Evolutionary conservation across 83 land plant genomes (phyloP).

Genomic region (Isoetes engelmannii): DNA sequence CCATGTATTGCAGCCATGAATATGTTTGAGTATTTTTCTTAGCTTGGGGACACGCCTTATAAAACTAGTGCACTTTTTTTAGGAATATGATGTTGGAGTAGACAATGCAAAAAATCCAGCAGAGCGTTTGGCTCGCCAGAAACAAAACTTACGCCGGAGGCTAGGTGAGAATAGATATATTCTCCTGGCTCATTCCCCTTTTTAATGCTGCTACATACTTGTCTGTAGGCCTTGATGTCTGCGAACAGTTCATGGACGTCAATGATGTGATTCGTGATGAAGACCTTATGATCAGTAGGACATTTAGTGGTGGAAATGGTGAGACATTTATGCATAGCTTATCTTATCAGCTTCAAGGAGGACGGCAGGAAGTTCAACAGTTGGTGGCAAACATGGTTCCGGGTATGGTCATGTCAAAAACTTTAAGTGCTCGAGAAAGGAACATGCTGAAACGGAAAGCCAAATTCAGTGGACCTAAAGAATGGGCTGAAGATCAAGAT

Average conservation of each 20-base stretch:
- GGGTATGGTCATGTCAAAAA: constrained; percentile 32
- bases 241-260: constrained; percentile 91
- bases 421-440: constrained; percentile 83
- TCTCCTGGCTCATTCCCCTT: background rate
- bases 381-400: constrained; percentile 77
- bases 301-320: constrained; percentile 45
- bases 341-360: constrained; percentile 12
- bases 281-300: constrained; percentile 62
- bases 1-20: too few species aligned
- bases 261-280: constrained; percentile 94
- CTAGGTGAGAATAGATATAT: constrained; percentile 48
- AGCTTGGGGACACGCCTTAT: too few species aligned
- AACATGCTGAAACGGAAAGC: constrained; percentile 92
- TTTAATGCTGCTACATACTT: background rate
- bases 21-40: too few species aligned
- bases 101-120: constrained; percentile 65
- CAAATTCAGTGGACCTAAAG: constrained; percentile 68
- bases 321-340: constrained; percentile 18
- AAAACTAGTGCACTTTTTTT: constrained; percentile 4
- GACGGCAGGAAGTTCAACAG: constrained; percentile 56
- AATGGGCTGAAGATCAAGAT: constrained; percentile 74
- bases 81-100: constrained; percentile 87
- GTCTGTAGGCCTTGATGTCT: constrained; percentile 75
- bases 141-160: constrained; percentile 79
- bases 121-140: constrained; percentile 83